Percentiles rank a stretch among this genome's conserved stretches.
Evolutionary conservation across 768 basidiomycete species (phyloP).

Genomic region (Rhodosporidiobolus sp.): DNA sequence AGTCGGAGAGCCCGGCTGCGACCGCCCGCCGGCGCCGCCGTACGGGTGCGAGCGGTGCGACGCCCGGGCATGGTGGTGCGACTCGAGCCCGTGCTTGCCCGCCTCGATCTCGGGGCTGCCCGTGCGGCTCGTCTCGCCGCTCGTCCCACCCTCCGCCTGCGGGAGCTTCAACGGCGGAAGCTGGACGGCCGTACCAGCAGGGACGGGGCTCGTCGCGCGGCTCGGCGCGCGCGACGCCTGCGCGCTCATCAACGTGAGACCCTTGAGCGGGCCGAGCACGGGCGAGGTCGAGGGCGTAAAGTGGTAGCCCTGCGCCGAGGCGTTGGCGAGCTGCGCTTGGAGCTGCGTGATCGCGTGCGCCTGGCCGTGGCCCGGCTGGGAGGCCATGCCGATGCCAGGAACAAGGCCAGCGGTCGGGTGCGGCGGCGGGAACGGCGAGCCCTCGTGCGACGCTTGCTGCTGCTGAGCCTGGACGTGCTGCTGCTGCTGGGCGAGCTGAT

Average conservation of each 20-base stretch:
- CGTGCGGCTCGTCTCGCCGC: slow-evolving; percentile 9
- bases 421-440: slow-evolving; percentile 22
- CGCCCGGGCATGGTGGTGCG: slow-evolving; percentile 4
- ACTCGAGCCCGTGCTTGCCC: slow-evolving; percentile 5
- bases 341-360: slow-evolving; percentile 34
- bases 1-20: slow-evolving; percentile 28
- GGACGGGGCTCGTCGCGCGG: slow-evolving; percentile 22
- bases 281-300: slow-evolving; percentile 32
- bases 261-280: slow-evolving; percentile 37
- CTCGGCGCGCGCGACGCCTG: slow-evolving; percentile 15
- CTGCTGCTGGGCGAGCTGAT: background rate
- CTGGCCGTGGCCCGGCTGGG: slow-evolving; percentile 32
- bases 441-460: background rate
- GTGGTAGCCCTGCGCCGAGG: background rate
- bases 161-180: slow-evolving; percentile 31
- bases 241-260: slow-evolving; percentile 31
- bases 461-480: background rate
- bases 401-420: slow-evolving; percentile 15
- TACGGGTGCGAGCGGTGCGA: slow-evolving; percentile 34
- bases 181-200: slow-evolving; percentile 1
- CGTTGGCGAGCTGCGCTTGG: slow-evolving; percentile 27
- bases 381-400: slow-evolving; percentile 35
- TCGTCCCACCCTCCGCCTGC: background rate
- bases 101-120: background rate
- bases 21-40: slow-evolving; percentile 10